Evolutionary conservation across 306 rosid genomes (phyloP).

Genomic region (Vigna nakashimae): DNA sequence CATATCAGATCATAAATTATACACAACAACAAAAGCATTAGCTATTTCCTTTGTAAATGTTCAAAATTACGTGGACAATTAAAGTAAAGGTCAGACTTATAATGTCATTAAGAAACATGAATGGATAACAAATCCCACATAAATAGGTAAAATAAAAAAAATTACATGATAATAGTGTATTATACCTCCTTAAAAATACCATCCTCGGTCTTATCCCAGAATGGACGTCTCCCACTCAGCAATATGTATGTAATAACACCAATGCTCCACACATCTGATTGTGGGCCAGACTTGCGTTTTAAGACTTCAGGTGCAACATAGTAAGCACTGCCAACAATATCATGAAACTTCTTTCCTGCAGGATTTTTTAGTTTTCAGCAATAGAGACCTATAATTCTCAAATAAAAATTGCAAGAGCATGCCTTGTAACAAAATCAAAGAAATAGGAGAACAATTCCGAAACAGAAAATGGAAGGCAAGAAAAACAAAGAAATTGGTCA

Average conservation of each 20-base stretch:
- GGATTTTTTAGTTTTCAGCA: constrained; percentile 25
- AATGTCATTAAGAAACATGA: background rate
- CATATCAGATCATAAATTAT: constrained; percentile 15
- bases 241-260: constrained; percentile 92
- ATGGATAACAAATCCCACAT: constrained; percentile 13
- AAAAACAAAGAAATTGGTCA: background rate
- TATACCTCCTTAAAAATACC: constrained; percentile 92
- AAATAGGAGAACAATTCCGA: constrained; percentile 13
- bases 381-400: constrained; percentile 37
- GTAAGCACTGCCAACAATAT: constrained; percentile 96
- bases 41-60: background rate
- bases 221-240: constrained; percentile 91
- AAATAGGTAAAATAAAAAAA: constrained; percentile 22
- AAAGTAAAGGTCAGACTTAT: background rate
- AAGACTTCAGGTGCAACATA: constrained; percentile 96
- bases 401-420: constrained; percentile 22
- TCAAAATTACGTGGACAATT: background rate
- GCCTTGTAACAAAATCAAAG: background rate
- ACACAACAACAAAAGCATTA: constrained; percentile 3
- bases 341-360: constrained; percentile 80
- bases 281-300: constrained; percentile 89
- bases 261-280: constrained; percentile 95
- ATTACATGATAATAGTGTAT: constrained; percentile 40
- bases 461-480: background rate
- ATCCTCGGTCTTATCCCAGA: constrained; percentile 96